These are phyloP conservation scores for Apophysomyces sp. DNA, from an alignment of 371 early-diverging fungal genomes.

Conservation along the genomic window DNA sequence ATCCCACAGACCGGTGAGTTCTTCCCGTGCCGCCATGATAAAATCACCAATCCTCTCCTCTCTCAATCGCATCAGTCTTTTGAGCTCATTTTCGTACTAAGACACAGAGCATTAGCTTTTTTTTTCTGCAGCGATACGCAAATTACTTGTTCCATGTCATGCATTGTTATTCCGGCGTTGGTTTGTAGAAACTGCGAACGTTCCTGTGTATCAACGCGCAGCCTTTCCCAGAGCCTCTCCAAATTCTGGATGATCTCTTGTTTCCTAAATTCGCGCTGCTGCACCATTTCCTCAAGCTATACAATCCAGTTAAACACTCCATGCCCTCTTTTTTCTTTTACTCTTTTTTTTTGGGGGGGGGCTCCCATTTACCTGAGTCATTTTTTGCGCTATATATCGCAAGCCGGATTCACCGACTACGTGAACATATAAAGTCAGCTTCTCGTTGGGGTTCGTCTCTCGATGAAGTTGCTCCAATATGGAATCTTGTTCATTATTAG, in stretches of 20 bases:
- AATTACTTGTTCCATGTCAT: constrained; percentile 29
- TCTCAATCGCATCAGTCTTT: constrained; percentile 23
- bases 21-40: constrained; percentile 32
- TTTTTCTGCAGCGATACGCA: background rate
- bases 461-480: constrained; percentile 13
- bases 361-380: constrained; percentile 17
- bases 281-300: constrained; percentile 29
- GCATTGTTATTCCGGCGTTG: constrained; percentile 21
- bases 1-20: constrained; percentile 36
- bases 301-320: background rate
- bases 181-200: constrained; percentile 23
- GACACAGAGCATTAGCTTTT: background rate
- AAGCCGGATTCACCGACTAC: constrained; percentile 17
- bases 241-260: constrained; percentile 31
- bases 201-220: constrained; percentile 24
- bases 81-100: constrained; percentile 35
- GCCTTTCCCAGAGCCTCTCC: constrained; percentile 37
- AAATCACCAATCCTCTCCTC: constrained; percentile 44
- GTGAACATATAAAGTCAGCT: constrained; percentile 13
- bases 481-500: constrained; percentile 18
- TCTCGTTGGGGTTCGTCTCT: constrained; percentile 12
- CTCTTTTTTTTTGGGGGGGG: no score
- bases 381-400: constrained; percentile 8
- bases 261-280: constrained; percentile 33
- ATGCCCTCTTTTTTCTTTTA: background rate